Base-by-base conservation (phyloP, 768 basidiomycete species). In the Tylopilus felleus region DNA sequence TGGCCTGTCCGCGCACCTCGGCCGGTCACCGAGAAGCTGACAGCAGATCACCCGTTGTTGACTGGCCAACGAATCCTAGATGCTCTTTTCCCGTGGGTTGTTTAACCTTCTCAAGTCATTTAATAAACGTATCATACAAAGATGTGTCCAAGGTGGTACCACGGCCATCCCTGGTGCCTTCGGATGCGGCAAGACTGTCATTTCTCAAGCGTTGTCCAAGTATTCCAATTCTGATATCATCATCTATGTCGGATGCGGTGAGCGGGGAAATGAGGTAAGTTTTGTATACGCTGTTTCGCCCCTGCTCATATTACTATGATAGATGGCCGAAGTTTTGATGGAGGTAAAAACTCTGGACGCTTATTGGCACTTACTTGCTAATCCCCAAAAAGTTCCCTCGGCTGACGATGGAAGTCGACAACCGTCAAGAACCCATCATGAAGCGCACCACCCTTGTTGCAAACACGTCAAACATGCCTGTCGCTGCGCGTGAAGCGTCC, bases 391-490 rank as follows among this genome's bases (percentile, higher is more conserved):
- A 77, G 86, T 91, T 90, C 86, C 97, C 97, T 42, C 77, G 92
- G 72, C 78, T 99, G 28, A 92, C 89, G 2, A 90, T 98, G 87
- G 93, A 97, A 47, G 77, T 96, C 51, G 87, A 82, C 22, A 85
- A 90, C 60, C 92, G 93, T 47, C 86, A 95, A 80, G 97, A 99
- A 71, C 97, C 97, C 31, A 98, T 99, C 79, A 99, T 99, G 97
- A 99, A 99, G 75, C 95, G 97, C 55, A 99, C 97, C 0, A 93
- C 95, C 14, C 84, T 99, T 22, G 95, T 99, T 56, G 97, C 97
- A 60, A 99, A 99, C 71, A 99, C 97, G 3, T 99, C 97, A 46
- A 98, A 98, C 77, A 99, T 99, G 97, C 97, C 97, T 62, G 97
- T 99, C 63, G 97, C 97, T 41, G 97, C 97, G 41, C 92, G 97